Evolutionary conservation across 345 rosid genomes (phyloP).

Genomic region (Salix arbutifolia): DNA sequence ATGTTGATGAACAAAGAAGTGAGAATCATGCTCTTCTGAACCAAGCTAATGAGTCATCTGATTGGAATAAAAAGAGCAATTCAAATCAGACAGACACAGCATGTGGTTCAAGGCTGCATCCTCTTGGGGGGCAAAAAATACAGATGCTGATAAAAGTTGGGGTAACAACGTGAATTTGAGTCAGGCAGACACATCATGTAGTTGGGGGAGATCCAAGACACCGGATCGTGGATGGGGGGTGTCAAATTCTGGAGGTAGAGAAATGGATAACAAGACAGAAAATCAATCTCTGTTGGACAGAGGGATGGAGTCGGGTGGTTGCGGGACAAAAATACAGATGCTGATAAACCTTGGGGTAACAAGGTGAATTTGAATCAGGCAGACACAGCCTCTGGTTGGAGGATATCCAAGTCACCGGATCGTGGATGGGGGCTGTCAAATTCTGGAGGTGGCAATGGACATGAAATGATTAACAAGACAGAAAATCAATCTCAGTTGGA

Average conservation of each 20-base stretch:
- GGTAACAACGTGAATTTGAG: not conserved
- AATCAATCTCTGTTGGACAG: not conserved
- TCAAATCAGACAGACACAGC: not conserved
- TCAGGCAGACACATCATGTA: not conserved
- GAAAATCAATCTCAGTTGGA: not conserved
- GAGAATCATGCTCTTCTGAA: no score
- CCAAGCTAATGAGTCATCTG: no score
- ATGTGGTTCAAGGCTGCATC: not conserved
- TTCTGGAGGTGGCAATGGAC: not conserved
- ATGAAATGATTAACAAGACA: not conserved
- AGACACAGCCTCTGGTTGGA: not conserved
- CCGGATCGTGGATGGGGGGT: not conserved
- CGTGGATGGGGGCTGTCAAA: not conserved
- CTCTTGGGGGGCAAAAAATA: not conserved
- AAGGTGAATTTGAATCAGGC: not conserved
- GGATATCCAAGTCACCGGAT: not conserved
- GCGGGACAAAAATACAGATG: not conserved
- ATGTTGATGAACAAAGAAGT: not conserved
- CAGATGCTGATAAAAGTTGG: not conserved
- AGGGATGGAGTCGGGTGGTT: not conserved
- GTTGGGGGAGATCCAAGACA: conserved; percentile 11
- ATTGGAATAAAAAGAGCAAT: not conserved
- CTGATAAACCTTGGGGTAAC: not conserved
- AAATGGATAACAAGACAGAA: not conserved
- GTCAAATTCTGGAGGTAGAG: not conserved